Evolutionary conservation across 1,139 yeast species (phyloP).

Genomic region (Wickerhamiella pararugosa): DNA sequence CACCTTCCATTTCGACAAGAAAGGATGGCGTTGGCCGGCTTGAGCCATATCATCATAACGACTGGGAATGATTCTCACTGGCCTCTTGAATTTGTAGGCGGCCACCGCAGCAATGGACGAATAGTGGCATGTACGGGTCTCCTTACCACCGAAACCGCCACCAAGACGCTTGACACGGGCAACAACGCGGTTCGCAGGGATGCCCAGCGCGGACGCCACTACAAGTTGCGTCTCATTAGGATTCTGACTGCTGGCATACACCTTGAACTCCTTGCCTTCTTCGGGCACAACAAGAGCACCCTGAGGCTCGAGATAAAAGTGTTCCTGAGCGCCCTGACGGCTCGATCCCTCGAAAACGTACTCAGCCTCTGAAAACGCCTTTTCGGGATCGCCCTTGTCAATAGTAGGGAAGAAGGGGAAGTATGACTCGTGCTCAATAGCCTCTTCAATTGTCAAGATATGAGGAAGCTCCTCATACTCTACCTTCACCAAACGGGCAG

Average conservation of each 20-base stretch:
- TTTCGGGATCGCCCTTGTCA: slow-evolving; percentile 28
- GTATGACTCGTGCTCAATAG: slow-evolving; percentile 26
- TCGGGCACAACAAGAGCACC: slow-evolving; percentile 31
- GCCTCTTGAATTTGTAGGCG: slow-evolving; percentile 32
- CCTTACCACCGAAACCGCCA: slow-evolving; percentile 54
- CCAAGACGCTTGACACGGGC: slow-evolving; percentile 36
- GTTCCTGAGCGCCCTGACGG: slow-evolving; percentile 34
- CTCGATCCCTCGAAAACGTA: slow-evolving; percentile 27
- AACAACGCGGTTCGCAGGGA: slow-evolving; percentile 29
- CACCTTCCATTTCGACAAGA: slow-evolving; percentile 30
- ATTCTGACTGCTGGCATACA: slow-evolving; percentile 30
- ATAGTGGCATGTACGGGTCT: slow-evolving; percentile 30
- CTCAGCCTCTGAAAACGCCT: slow-evolving; percentile 25
- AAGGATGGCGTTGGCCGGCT: slow-evolving; percentile 34
- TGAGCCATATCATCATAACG: slow-evolving; percentile 32
- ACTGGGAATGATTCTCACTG: slow-evolving; percentile 29
- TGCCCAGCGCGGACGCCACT: slow-evolving; percentile 29
- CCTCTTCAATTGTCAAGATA: slow-evolving; percentile 30
- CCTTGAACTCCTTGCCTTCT: slow-evolving; percentile 32
- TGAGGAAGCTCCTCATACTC: slow-evolving; percentile 29
- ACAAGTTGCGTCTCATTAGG: slow-evolving; percentile 30
- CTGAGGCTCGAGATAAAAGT: slow-evolving; percentile 33
- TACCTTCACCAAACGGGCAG: slow-evolving; percentile 30
- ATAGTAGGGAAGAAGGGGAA: slow-evolving; percentile 24
- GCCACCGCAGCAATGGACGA: slow-evolving; percentile 41